Evolutionary conservation across 2,329 filamentous ascomycete genomes (phyloP), one percentile per base, ranked within the genome.

Genomic region (Botrytis aclada): DNA sequence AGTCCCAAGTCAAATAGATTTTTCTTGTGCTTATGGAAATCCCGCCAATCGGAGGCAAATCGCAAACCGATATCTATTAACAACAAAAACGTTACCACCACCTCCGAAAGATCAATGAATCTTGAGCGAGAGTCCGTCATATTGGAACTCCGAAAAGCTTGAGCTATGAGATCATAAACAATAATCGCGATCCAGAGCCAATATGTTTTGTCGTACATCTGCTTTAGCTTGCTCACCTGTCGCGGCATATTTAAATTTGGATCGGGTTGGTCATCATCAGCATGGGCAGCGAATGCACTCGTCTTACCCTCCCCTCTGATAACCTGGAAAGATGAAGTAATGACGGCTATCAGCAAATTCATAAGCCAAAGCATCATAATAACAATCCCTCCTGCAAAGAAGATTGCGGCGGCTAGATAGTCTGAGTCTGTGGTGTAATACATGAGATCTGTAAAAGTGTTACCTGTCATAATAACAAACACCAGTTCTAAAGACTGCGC

Each of bases 401-500:
- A 99, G 4, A 98, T 84, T 1, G 95, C 93, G 6, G 94, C 90
- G 25, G 93, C 88, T 10, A 97, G 87, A 79, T 97, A 98, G 81
- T 99, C 96, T 39, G 93, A 97, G 79, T 97, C 90, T 70, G 93
- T 94, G 7, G 95, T 94, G 78, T 94, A 93, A 82, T 99, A 99
- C 86, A 99, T 94, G 70, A 98, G 84, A 82, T 98, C 94, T 1
- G 94, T 92, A 82, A 97, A 99, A 0, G 96, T 99, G 81, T 99
- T 99, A 66, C 94, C 95, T 79, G 94, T 97, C 93, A 99, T 99
- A 80, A 99, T 92, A 69, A 99, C 94, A 80, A 99, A 99, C 3
- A 99, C 95, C 73, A 98, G 85, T 83, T 99, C 94, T 70, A 98
- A 84, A 0, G 95, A 98, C 76, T 98, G 91, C 43, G 93, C 83